Percentiles rank a stretch among this genome's conserved stretches.
phyloP scores from a whole-genome alignment of 495 filamentous ascomycete species.

The Lasiosphaeria miniovina region DNA sequence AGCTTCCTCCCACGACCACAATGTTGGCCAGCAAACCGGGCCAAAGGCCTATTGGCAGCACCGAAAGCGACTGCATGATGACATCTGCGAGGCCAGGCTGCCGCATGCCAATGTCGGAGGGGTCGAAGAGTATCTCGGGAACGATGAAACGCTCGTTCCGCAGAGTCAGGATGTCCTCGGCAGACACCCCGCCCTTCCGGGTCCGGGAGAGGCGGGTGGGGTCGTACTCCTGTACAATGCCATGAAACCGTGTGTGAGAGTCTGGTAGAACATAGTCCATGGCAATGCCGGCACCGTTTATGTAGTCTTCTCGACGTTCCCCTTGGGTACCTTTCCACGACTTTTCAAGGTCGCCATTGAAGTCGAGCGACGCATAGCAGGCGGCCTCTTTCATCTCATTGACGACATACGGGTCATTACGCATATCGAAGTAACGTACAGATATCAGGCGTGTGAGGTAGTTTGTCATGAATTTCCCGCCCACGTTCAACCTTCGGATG shows the following conservation, averaged over 20 bases:
- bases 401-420: slow-evolving; percentile 86
- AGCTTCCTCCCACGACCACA: slow-evolving; percentile 83
- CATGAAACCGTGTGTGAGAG: slow-evolving; percentile 71
- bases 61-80: slow-evolving; percentile 76
- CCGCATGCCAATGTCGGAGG: slow-evolving; percentile 80
- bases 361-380: slow-evolving; percentile 80
- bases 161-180: slow-evolving; percentile 81
- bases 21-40: slow-evolving; percentile 81
- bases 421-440: slow-evolving; percentile 87
- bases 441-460: slow-evolving; percentile 88
- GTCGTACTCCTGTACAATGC: slow-evolving; percentile 74
- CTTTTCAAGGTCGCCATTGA: slow-evolving; percentile 72
- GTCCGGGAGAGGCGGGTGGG: slow-evolving; percentile 52
- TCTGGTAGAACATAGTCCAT: slow-evolving; percentile 93
- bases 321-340: slow-evolving; percentile 77
- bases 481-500: slow-evolving; percentile 83
- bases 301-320: slow-evolving; percentile 40
- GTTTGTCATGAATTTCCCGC: slow-evolving; percentile 93
- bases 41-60: slow-evolving; percentile 71
- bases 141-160: slow-evolving; percentile 90
- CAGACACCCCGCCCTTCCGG: slow-evolving; percentile 56
- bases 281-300: slow-evolving; percentile 67
- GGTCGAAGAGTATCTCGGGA: slow-evolving; percentile 85
- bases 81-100: slow-evolving; percentile 79
- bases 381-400: slow-evolving; percentile 92